Evolutionary conservation across 1,284 basidiomycete species (phyloP).

Genomic region (Ustilago shanxiensis): DNA sequence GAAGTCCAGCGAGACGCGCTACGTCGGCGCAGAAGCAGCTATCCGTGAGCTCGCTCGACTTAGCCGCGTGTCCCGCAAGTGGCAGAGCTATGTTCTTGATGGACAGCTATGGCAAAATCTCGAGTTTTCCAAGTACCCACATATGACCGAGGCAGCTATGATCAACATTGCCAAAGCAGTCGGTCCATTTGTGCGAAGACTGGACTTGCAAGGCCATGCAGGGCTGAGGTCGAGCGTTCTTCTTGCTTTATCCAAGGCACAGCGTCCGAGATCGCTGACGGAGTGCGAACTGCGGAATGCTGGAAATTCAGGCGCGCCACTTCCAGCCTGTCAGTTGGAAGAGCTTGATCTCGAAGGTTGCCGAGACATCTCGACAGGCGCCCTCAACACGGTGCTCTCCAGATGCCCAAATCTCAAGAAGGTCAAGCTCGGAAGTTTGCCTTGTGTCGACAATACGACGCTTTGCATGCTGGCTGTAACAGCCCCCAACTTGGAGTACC

Average conservation of each 20-base stretch:
- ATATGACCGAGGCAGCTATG: slow-evolving; percentile 43
- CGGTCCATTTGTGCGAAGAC: slow-evolving; percentile 77
- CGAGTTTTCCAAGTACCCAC: slow-evolving; percentile 74
- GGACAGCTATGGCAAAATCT: slow-evolving; percentile 82
- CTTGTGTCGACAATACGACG: slow-evolving; percentile 79
- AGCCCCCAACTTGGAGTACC: slow-evolving; percentile 75
- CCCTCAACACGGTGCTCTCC: slow-evolving; percentile 80
- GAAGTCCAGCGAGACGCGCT: slow-evolving; percentile 30
- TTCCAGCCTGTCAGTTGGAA: slow-evolving; percentile 57
- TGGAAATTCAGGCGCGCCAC: slow-evolving; percentile 4
- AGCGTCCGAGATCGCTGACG: slow-evolving; percentile 19
- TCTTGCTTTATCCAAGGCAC: slow-evolving; percentile 34
- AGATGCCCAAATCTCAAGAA: slow-evolving; percentile 77
- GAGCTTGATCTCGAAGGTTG: slow-evolving; percentile 82
- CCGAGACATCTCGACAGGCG: slow-evolving; percentile 75
- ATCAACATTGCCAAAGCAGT: slow-evolving; percentile 36
- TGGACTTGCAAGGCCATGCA: slow-evolving; percentile 79
- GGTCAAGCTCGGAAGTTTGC: slow-evolving; percentile 79
- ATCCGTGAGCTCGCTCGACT: slow-evolving; percentile 47
- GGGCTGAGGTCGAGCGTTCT: slow-evolving; percentile 70
- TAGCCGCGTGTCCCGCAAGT: slow-evolving; percentile 82
- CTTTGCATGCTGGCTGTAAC: slow-evolving; percentile 77
- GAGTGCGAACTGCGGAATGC: not conserved
- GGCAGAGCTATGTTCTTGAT: slow-evolving; percentile 84
- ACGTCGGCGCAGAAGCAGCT: slow-evolving; percentile 35